These are phyloP conservation scores for Lactarius vividus DNA, from an alignment of 768 basidiomycete species.

Conservation along the genomic window DNA sequence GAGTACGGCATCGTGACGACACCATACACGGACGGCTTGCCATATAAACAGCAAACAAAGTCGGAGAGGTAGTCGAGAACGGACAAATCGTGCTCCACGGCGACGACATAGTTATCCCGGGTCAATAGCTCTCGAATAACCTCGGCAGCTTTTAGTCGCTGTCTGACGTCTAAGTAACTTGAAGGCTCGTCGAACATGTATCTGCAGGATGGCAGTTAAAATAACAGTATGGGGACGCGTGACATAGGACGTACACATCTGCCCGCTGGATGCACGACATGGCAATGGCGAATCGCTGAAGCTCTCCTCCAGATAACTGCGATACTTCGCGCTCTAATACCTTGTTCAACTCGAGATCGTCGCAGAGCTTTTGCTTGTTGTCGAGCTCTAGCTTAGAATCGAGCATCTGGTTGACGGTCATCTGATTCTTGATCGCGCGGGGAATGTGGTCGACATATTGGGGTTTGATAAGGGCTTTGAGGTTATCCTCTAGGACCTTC, in stretches of 20 bases:
- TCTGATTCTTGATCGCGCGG: constrained; percentile 84
- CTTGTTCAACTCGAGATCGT: constrained; percentile 82
- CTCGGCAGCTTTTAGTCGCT: constrained; percentile 91
- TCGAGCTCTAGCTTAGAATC: constrained; percentile 85
- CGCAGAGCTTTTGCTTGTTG: constrained; percentile 84
- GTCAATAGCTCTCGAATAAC: constrained; percentile 86
- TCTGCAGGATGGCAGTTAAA: constrained; percentile 13
- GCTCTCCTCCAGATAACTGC: constrained; percentile 93
- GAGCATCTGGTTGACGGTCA: constrained; percentile 90
- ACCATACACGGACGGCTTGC: constrained; percentile 95
- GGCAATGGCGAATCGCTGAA: constrained; percentile 97
- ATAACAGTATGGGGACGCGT: neutral
- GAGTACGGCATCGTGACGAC: constrained; percentile 99
- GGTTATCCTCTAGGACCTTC: constrained; percentile 96
- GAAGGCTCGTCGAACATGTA: constrained; percentile 99
- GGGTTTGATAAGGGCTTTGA: constrained; percentile 98
- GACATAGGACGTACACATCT: constrained; percentile 70
- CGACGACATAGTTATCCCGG: constrained; percentile 88
- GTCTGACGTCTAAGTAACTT: constrained; percentile 94
- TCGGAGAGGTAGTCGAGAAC: constrained; percentile 98
- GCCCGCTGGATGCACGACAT: constrained; percentile 94
- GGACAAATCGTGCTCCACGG: constrained; percentile 98
- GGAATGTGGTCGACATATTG: constrained; percentile 99
- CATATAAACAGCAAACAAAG: constrained; percentile 96
- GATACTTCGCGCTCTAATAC: constrained; percentile 81